Percentiles rank a stretch among this genome's conserved stretches.
phyloP scores from a whole-genome alignment of 805 yeast genomes.

The Candida tallmaniae region DNA sequence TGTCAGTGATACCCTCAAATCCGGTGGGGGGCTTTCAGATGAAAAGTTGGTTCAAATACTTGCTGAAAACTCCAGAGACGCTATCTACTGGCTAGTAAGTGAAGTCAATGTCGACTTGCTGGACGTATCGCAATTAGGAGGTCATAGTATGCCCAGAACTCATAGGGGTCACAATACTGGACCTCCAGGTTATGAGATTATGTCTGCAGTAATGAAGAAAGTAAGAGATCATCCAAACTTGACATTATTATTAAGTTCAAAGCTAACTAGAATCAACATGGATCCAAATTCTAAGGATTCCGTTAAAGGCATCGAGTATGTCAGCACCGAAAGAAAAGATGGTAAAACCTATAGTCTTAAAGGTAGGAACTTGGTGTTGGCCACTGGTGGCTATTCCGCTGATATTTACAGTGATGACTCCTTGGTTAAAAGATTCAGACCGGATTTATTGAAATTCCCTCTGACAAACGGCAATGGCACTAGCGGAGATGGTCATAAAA shows the following conservation, averaged over 20 bases:
- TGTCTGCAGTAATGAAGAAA: slow-evolving; percentile 39
- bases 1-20: slow-evolving; percentile 24
- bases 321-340: slow-evolving; percentile 8
- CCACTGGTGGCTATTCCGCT: slow-evolving; percentile 58
- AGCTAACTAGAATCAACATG: slow-evolving; percentile 17
- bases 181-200: slow-evolving; percentile 59
- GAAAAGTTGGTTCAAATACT: slow-evolving; percentile 21
- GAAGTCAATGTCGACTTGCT: slow-evolving; percentile 24
- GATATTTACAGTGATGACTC: slow-evolving; percentile 32
- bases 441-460: slow-evolving; percentile 43
- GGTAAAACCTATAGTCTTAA: slow-evolving; percentile 4
- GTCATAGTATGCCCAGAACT: slow-evolving; percentile 37
- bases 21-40: slow-evolving; percentile 29
- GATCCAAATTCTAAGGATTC: slow-evolving; percentile 14
- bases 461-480: slow-evolving; percentile 56
- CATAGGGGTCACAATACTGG: slow-evolving; percentile 38
- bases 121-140: slow-evolving; percentile 33
- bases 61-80: slow-evolving; percentile 22
- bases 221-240: slow-evolving; percentile 27
- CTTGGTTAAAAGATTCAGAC: slow-evolving; percentile 39
- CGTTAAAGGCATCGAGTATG: slow-evolving; percentile 43
- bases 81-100: slow-evolving; percentile 30
- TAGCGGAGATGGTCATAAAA: slow-evolving; percentile 54
- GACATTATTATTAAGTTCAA: slow-evolving; percentile 13
- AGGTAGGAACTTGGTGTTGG: slow-evolving; percentile 38